These are phyloP conservation scores for Bruguiera hainesii DNA, from an alignment of 441 rosid genomes.

Conservation along the genomic window DNA sequence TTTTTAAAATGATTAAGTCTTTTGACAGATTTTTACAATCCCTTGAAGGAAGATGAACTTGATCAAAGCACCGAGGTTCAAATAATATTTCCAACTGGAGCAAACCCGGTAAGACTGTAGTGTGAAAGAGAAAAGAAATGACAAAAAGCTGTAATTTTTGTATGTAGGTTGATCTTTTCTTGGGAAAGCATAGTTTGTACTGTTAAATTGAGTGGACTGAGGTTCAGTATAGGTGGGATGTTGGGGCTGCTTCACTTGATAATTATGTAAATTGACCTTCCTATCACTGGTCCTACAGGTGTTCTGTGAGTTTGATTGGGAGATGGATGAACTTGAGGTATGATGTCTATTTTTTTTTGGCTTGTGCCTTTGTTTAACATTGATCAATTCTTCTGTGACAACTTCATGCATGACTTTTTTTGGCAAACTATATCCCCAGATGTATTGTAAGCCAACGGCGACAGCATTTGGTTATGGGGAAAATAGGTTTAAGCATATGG, in stretches of 20 bases:
- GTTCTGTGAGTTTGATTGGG: slow-evolving; percentile 95
- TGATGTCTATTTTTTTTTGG: slow-evolving; percentile 21
- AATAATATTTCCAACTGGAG: slow-evolving; percentile 73
- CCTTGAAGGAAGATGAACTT: slow-evolving; percentile 79
- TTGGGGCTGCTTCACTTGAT: background rate
- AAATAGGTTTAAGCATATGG: background rate
- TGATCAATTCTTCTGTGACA: slow-evolving; percentile 5
- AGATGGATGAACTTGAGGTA: slow-evolving; percentile 81
- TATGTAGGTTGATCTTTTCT: background rate
- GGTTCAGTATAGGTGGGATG: background rate
- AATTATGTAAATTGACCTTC: slow-evolving; percentile 11
- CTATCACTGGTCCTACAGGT: slow-evolving; percentile 49
- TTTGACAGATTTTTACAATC: slow-evolving; percentile 79
- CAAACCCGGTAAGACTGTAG: slow-evolving; percentile 59
- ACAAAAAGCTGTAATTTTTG: slow-evolving; percentile 8
- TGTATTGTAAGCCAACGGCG: background rate
- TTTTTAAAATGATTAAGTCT: slow-evolving; percentile 15
- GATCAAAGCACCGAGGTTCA: slow-evolving; percentile 84
- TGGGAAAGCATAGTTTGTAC: background rate
- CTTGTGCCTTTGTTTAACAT: slow-evolving; percentile 1
- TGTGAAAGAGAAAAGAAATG: background rate
- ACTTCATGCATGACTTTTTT: background rate
- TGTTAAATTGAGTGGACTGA: background rate
- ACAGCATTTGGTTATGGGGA: background rate
- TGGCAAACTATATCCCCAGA: background rate